Evolutionary conservation across 75 land plant species (phyloP).

Genomic region (Pseudotsuga menziesii): DNA sequence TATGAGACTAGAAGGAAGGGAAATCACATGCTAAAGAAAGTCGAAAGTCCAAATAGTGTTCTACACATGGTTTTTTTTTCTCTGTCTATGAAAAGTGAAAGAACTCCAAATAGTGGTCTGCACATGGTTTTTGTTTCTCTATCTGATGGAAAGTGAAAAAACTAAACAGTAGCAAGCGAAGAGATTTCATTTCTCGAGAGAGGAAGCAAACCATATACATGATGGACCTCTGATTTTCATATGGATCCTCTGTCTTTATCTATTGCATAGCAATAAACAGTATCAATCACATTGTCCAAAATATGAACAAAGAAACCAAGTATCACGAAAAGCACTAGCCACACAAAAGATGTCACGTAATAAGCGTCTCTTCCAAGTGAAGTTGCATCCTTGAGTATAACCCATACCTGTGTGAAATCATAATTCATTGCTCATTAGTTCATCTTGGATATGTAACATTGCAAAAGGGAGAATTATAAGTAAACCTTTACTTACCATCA

Average conservation of each 20-base stretch:
- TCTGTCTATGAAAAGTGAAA: conserved; percentile 1
- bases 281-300: conserved; percentile 36
- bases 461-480: background rate
- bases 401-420: conserved; percentile 24
- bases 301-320: conserved; percentile 24
- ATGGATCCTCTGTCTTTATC: conserved; percentile 37
- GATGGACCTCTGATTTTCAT: conserved; percentile 31
- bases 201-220: conserved; percentile 32
- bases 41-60: no score
- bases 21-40: no score
- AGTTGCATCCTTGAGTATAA: conserved; percentile 10
- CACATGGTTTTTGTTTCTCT: no score
- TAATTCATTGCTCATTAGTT: no score
- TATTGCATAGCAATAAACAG: conserved; percentile 45
- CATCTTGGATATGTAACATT: no score
- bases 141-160: background rate
- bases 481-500: conserved; percentile 21
- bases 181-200: conserved; percentile 33
- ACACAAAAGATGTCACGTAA: conserved; percentile 14
- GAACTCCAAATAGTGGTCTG: no score
- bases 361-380: conserved; percentile 14
- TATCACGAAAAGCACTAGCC: conserved; percentile 23
- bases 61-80: no score
- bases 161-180: conserved; percentile 17
- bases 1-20: no score